Evolutionary conservation across 345 rosid species (phyloP), one percentile per base, ranked within the genome.

Genomic region (Hibiscus mutabilis): DNA sequence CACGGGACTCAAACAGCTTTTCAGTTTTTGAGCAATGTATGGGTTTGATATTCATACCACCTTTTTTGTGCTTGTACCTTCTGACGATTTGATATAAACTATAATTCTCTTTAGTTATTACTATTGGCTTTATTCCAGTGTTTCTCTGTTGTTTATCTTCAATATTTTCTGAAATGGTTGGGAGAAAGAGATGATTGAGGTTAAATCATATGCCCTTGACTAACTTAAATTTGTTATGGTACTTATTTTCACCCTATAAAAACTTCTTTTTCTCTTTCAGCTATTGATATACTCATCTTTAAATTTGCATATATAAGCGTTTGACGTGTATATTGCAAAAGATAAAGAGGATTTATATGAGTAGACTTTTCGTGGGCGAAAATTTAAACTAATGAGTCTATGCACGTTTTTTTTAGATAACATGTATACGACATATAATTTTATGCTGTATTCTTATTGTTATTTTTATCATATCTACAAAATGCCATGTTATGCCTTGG

Each of bases 1-100:
- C 29, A 55, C 3, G 60, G 60, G 6, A 9, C 60, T 55, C 60
- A 95, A 71, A 79, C 86, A 70, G 98, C 99, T 82, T 90, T 95
- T 78, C 27, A 85, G 82, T 95, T 95, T 80, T 75, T 95, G 80
- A 87, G 89, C 83, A 86, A 87, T 82, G 99, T 95, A 87, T 42
- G 88, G n/a, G 60, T 78, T 73, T 59, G 53, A 59, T 76, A 71
- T 66, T 62, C 25, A 5, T 15, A 24, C 21, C 40, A 21, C 9
- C 19, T 16, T 16, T 70, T 40, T 11, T 58, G 5, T 55, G 1
- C 8, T 67, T 29, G 16, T 31, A 12, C 19, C 10, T 68, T 49
- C 2, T 49, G 9, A 15, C 8, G 22, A 47, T 49, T 67, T 52
- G 68, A 15, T 58, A 46, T 63, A 59, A 44, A 57, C 18, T 53